Percentiles rank a stretch among this genome's conserved stretches.
phyloP scores from a whole-genome alignment of 75 land plant genomes.

The Sequoia sempervirens region DNA sequence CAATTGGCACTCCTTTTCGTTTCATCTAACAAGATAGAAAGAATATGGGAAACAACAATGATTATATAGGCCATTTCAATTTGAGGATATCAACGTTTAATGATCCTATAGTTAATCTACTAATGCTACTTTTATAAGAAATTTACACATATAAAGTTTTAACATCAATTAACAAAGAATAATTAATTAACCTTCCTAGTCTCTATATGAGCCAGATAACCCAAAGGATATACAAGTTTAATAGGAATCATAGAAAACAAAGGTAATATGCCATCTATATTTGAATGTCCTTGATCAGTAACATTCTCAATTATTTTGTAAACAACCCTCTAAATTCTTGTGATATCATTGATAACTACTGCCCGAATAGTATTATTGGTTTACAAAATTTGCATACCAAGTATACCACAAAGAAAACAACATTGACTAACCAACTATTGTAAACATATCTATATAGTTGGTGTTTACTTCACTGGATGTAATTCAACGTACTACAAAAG shows the following conservation, averaged over 20 bases:
- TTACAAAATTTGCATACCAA: neutral
- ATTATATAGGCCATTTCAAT: neutral
- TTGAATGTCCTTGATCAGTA: neutral
- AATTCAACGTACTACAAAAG: no score
- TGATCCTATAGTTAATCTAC: neutral
- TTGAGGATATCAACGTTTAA: neutral
- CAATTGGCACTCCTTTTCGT: conserved; percentile 69
- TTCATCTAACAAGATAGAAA: conserved; percentile 58
- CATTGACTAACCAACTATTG: neutral
- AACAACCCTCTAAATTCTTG: neutral
- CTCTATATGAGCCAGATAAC: neutral
- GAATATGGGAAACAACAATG: neutral
- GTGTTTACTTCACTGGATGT: no score
- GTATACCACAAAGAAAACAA: neutral
- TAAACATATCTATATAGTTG: no score
- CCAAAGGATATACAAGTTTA: neutral
- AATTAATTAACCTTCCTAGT: neutral
- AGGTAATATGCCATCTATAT: neutral
- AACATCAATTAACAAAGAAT: neutral
- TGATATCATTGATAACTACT: neutral
- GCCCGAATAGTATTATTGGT: neutral
- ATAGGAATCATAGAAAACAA: neutral
- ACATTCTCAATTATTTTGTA: neutral
- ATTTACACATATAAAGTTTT: neutral
- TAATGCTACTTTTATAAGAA: neutral